A percentile compares a stretch with the other conserved stretches of the same genome.
phyloP scores from a whole-genome alignment of 805 yeast species.

The Blastobotrys mokoenaii region DNA sequence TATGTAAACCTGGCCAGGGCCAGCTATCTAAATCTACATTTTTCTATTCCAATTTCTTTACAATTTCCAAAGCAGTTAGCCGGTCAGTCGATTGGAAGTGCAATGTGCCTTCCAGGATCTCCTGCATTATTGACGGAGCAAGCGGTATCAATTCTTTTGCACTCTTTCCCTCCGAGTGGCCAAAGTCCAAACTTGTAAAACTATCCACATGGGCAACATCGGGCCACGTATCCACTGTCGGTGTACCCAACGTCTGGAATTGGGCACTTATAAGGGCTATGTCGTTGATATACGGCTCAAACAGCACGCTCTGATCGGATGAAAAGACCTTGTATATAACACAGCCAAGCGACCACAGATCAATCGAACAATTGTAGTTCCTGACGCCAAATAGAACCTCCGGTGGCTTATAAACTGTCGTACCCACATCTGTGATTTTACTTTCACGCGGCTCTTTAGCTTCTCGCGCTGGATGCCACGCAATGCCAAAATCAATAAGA shows the following conservation, averaged over 20 bases:
- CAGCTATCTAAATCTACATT: too few species aligned
- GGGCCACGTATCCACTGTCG: slow-evolving; percentile 13
- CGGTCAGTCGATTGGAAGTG: slow-evolving; percentile 10
- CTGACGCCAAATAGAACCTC: slow-evolving; percentile 58
- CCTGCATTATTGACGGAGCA: slow-evolving; percentile 3
- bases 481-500: slow-evolving; percentile 63
- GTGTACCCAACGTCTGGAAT: slow-evolving; percentile 47
- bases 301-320: slow-evolving; percentile 31
- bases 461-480: slow-evolving; percentile 31
- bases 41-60: too few species aligned
- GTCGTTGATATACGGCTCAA: slow-evolving; percentile 42
- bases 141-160: slow-evolving; percentile 3
- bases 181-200: slow-evolving; percentile 13
- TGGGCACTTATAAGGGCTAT: slow-evolving; percentile 48
- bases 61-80: slow-evolving; percentile 3
- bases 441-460: slow-evolving; percentile 31
- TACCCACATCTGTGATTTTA: slow-evolving; percentile 45
- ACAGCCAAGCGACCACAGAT: slow-evolving; percentile 68
- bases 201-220: slow-evolving; percentile 8
- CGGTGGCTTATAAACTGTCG: slow-evolving; percentile 65
- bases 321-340: slow-evolving; percentile 47
- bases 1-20: too few species aligned
- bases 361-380: slow-evolving; percentile 48
- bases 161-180: slow-evolving; percentile 1
- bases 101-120: slow-evolving; percentile 5